Evolutionary conservation across 2,329 filamentous ascomycete species (phyloP).

Genomic region (Ascochyta lentis): DNA sequence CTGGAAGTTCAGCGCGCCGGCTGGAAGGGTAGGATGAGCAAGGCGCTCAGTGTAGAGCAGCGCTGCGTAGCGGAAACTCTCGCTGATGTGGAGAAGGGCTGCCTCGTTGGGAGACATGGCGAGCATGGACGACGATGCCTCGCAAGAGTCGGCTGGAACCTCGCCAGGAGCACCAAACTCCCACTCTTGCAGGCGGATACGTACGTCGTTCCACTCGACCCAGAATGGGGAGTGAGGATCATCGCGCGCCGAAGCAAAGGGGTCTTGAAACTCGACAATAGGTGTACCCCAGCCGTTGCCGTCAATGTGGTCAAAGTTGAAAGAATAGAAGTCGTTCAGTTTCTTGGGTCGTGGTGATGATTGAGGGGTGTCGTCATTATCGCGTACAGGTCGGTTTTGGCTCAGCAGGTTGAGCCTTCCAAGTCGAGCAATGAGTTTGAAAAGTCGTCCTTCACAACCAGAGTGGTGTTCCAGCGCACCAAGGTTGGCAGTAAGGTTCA

Average conservation of each 20-base stretch:
- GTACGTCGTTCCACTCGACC: slow-evolving; percentile 84
- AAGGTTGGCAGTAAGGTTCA: slow-evolving; percentile 69
- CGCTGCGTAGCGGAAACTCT: slow-evolving; percentile 88
- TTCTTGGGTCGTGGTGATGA: slow-evolving; percentile 44
- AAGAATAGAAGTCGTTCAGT: slow-evolving; percentile 58
- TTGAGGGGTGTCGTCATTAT: slow-evolving; percentile 42
- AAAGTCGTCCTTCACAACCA: slow-evolving; percentile 84
- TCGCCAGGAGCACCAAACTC: slow-evolving; percentile 62
- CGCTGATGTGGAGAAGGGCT: slow-evolving; percentile 82
- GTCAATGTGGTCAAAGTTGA: slow-evolving; percentile 67
- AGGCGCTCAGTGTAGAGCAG: slow-evolving; percentile 90
- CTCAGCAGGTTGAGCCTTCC: slow-evolving; percentile 85
- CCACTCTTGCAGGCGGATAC: slow-evolving; percentile 79
- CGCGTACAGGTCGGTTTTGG: slow-evolving; percentile 64
- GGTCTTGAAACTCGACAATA: slow-evolving; percentile 55
- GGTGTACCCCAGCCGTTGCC: slow-evolving; percentile 70
- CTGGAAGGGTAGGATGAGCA: slow-evolving; percentile 75
- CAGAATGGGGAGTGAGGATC: slow-evolving; percentile 71
- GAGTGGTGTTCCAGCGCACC: slow-evolving; percentile 83
- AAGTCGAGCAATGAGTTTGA: slow-evolving; percentile 83
- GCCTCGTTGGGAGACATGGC: slow-evolving; percentile 62
- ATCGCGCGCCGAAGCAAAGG: slow-evolving; percentile 55
- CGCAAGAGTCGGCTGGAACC: slow-evolving; percentile 32
- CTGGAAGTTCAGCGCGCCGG: slow-evolving; percentile 79
- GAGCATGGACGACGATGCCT: slow-evolving; percentile 32